Conservation (phyloP, 257 asterid species). For the Rubia yunnanensis region DNA sequence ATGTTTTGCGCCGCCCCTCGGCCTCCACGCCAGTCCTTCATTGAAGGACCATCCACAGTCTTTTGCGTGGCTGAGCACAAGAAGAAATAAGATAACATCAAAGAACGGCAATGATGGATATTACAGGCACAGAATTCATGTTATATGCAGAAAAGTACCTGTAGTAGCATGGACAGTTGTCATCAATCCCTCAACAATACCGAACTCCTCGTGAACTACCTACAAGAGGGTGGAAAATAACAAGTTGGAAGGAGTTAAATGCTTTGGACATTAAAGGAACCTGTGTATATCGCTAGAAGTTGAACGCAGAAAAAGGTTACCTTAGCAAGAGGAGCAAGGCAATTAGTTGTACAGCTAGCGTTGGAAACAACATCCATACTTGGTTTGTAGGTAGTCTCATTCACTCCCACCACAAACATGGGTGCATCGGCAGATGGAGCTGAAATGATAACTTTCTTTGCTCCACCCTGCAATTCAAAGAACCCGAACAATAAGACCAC, state of each 20-base stretch:
- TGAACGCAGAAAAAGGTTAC: constrained; percentile 20
- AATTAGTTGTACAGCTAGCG: constrained; percentile 98
- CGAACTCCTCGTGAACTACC: constrained; percentile 99
- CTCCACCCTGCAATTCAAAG: constrained; percentile 68
- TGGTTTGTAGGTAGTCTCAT: constrained; percentile 69
- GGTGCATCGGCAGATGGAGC: constrained; percentile 99
- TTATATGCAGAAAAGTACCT: constrained; percentile 31
- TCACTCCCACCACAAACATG: constrained; percentile 98
- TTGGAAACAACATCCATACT: constrained; percentile 97
- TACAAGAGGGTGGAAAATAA: constrained; percentile 19
- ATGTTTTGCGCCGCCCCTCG: constrained; percentile 99
- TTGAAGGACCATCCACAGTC: constrained; percentile 98
- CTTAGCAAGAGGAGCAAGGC: constrained; percentile 99
- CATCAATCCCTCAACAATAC: constrained; percentile 91
- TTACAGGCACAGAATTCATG: not conserved
- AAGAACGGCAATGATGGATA: constrained; percentile 12
- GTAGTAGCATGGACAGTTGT: constrained; percentile 99
- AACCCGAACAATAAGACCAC: constrained; percentile 7
- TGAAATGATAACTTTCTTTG: constrained; percentile 87
- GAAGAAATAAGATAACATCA: constrained; percentile 15
- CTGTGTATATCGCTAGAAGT: not conserved
- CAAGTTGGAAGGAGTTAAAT: not conserved
- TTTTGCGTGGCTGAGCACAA: constrained; percentile 81
- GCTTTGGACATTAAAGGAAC: not conserved
- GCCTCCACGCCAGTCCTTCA: constrained; percentile 99